Evolutionary conservation across 805 yeast species (phyloP).

Genomic region (Yarrowia osloensis): DNA sequence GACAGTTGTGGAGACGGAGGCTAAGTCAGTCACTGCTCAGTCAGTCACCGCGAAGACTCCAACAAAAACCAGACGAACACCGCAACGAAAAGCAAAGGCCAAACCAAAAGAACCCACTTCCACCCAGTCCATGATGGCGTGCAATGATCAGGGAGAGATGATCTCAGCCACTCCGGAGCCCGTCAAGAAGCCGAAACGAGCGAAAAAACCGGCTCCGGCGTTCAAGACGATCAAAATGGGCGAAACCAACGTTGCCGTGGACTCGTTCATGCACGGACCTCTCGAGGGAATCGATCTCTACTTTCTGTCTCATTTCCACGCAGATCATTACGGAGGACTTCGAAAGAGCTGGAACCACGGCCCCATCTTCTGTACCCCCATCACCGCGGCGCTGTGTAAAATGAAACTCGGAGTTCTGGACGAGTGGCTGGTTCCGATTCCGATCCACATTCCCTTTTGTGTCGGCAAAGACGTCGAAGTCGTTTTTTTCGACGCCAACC

Average conservation of each 20-base stretch:
- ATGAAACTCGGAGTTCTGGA: slow-evolving; percentile 58
- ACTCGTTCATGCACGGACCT: slow-evolving; percentile 45
- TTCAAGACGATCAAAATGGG: slow-evolving; percentile 42
- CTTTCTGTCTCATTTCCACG: slow-evolving; percentile 69
- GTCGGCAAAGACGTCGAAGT: slow-evolving; percentile 54
- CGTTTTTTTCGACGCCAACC: slow-evolving; percentile 79
- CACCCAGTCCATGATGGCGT: background rate
- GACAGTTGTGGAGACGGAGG: background rate
- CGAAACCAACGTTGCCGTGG: slow-evolving; percentile 42
- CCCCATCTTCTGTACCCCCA: slow-evolving; percentile 67
- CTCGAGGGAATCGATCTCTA: slow-evolving; percentile 41
- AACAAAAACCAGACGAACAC: background rate
- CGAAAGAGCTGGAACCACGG: slow-evolving; percentile 75
- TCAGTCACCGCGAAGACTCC: background rate
- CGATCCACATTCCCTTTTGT: slow-evolving; percentile 47
- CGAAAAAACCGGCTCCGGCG: slow-evolving; percentile 37
- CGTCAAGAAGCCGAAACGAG: background rate
- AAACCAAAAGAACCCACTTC: background rate
- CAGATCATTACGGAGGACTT: slow-evolving; percentile 92
- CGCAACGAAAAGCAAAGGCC: background rate
- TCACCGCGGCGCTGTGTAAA: slow-evolving; percentile 62
- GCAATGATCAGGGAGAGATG: background rate
- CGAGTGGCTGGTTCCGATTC: slow-evolving; percentile 46
- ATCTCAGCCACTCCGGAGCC: background rate
- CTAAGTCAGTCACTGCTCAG: too few relatives aligned